phyloP scores from a whole-genome alignment of 768 basidiomycete species.

The Jaapia argillacea region DNA sequence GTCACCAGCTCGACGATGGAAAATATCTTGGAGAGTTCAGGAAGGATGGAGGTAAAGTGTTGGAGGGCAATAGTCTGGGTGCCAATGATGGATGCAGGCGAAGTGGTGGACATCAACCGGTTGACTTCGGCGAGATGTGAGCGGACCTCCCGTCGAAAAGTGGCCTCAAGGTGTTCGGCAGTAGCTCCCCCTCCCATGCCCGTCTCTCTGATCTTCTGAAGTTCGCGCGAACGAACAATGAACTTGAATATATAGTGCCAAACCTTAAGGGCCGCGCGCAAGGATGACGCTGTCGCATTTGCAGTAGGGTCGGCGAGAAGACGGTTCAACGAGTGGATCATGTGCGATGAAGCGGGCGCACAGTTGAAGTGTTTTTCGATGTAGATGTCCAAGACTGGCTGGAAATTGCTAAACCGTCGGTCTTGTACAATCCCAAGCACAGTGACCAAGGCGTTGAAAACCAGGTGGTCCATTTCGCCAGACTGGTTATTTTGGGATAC shows the following conservation, averaged over 20 bases:
- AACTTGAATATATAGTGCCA: constrained; percentile 97
- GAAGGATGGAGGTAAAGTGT: constrained; percentile 87
- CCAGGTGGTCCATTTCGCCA: constrained; percentile 74
- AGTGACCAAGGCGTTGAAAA: constrained; percentile 86
- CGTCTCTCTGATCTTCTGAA: constrained; percentile 75
- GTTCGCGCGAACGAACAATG: constrained; percentile 79
- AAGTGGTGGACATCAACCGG: constrained; percentile 74
- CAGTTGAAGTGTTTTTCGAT: constrained; percentile 84
- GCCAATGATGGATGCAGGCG: constrained; percentile 84
- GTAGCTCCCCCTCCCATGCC: constrained; percentile 76
- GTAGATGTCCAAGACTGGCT: constrained; percentile 87
- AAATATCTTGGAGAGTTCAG: constrained; percentile 78
- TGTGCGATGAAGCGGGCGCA: constrained; percentile 70
- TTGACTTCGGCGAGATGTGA: constrained; percentile 75
- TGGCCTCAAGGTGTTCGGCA: constrained; percentile 74
- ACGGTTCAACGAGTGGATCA: constrained; percentile 82
- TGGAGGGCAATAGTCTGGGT: constrained; percentile 92
- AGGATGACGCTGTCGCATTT: constrained; percentile 60
- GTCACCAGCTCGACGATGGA: constrained; percentile 76
- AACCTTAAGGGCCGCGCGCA: constrained; percentile 88
- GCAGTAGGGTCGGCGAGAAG: constrained; percentile 67
- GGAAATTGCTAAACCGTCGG: constrained; percentile 91
- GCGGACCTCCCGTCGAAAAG: constrained; percentile 77
- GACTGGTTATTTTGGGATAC: constrained; percentile 62
- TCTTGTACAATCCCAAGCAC: constrained; percentile 91